Base-by-base conservation (phyloP, 1,139 yeast species). In the Lodderomyces metapsilosis region DNA sequence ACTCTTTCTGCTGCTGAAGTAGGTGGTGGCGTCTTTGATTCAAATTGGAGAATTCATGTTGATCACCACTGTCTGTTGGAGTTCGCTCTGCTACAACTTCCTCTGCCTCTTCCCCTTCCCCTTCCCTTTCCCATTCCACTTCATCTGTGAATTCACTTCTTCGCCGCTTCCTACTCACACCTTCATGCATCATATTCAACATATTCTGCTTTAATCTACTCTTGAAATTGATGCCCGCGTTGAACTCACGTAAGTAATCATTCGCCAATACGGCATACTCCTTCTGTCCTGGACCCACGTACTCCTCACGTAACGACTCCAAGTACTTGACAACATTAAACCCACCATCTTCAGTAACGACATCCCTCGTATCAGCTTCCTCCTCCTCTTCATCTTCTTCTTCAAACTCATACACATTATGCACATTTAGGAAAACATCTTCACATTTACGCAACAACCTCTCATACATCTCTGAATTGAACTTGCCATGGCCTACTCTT, bases 371-470 rank as follows among this genome's bases (percentile, higher is more conserved):
- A 1, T 39, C 43, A 1, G 41, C 46, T 16, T 43, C 48, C 5
- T 35, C 43, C 12, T 8, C 10, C 15, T 18, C 16, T n/a, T 12
- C 16, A n/a, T n/a, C n/a, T 7, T 45, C 53, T 13, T 45, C 46
- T 11, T 53, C 62, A 34, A 52, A 53, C 37, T 61, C 65, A 39
- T 63, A 64, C 6, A 49, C 43, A 42, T 54, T 60, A 4, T 45
- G 41, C 10, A 54, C 47, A 7, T 53, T 49, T 12, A 52, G 53
- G 39, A 66, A 62, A 34, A 62, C 30, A 10, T 45, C 34, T 18
- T 58, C 60, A 44, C 67, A 62, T 34, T 47, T 47, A 6, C 49
- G 43, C 43, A 53, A 58, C 13, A 61, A 37, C 5, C 39, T 28
- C 17, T 39, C 37, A 39, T 52, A 55, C 18, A 20, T 18, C 1